Percentiles rank a stretch among this genome's conserved stretches.
These are phyloP conservation scores for Sarocladium oryzae DNA, from an alignment of 2,329 filamentous ascomycete genomes.

Conservation along the genomic window DNA sequence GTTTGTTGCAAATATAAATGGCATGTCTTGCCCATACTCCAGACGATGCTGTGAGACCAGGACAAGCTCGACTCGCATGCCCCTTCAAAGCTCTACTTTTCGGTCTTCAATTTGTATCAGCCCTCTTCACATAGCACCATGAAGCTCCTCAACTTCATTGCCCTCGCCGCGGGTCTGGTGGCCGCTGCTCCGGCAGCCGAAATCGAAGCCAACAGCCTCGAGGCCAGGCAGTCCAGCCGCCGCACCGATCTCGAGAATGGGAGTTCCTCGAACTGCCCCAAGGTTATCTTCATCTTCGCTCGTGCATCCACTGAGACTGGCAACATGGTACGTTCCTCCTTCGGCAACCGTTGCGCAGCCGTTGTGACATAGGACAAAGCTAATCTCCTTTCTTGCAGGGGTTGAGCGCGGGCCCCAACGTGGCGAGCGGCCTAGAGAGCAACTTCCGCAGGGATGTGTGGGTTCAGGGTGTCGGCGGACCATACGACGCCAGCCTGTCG, in stretches of 20 bases:
- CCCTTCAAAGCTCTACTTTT: too few species aligned
- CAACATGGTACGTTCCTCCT: constrained; percentile 26
- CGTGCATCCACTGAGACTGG: constrained; percentile 32
- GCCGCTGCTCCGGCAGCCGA: constrained; percentile 12
- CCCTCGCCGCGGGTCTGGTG: constrained; percentile 13
- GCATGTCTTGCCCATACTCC: too few species aligned
- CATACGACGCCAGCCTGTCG: constrained; percentile 29
- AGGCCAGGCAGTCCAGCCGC: constrained; percentile 16
- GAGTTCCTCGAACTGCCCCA: constrained; percentile 24
- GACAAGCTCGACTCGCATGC: too few species aligned
- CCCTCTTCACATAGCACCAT: too few species aligned
- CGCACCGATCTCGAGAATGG: constrained; percentile 24
- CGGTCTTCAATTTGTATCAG: too few species aligned
- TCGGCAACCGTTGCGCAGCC: too few species aligned
- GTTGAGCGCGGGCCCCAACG: constrained; percentile 20
- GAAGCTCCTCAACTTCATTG: constrained; percentile 16
- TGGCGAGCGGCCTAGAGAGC: constrained; percentile 22
- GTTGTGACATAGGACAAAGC: background rate
- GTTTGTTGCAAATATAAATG: too few species aligned
- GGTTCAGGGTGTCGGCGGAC: constrained; percentile 37
- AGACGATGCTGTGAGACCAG: too few species aligned
- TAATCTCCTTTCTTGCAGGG: constrained; percentile 16
- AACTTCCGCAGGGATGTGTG: constrained; percentile 24
- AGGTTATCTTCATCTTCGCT: constrained; percentile 32
- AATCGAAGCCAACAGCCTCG: constrained; percentile 8